Evolutionary conservation across 495 filamentous ascomycete genomes (phyloP), one percentile per base, ranked within the genome.

Genomic region (Cercophora scortea): DNA sequence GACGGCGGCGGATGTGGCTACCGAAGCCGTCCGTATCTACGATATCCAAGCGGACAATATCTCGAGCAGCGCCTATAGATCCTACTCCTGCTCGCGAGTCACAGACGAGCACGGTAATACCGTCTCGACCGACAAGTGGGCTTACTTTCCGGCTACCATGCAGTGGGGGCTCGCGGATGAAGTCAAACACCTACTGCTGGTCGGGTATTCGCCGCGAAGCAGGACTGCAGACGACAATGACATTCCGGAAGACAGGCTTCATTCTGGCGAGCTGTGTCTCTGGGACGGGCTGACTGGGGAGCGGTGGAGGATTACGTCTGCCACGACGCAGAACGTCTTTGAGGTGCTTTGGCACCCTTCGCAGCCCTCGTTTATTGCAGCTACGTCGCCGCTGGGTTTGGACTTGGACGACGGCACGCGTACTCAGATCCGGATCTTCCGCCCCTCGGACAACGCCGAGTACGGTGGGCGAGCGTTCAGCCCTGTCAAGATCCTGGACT

Each of bases 321-420:
- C 67, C 1, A 79, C 77, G 7, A 80, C 81, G 0, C 81, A 85
- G 38, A 90, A 88, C 55, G 80, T 90, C 0, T 93, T 93, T 60
- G 88, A 93, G 54, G 75, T 87, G 11, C 78, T 81, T 8, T 96
- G 88, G 85, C 86, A 91, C 62, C 85, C 87, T 0, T 65, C 58
- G 4, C 64, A 82, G 51, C 66, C 70, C 6, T 66, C 67, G 39
- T 85, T 87, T 67, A 71, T 80, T 8, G 79, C 78, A 11, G 81
- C 87, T 42, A 85, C 84, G 47, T 76, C 81, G 4, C 77, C 78
- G 0, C 56, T 73, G 39, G 64, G 71, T 49, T 51, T 75, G 47
- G 67, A 72, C 53, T 44, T 70, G 10, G 66, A 69, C 15, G 46
- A 69, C 54, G 50, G 73, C 59, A 61, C 68, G 8, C 65, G 69